Conservation (phyloP, 2,329 filamentous ascomycete genomes). For the Penicillium aurantiogriseum region DNA sequence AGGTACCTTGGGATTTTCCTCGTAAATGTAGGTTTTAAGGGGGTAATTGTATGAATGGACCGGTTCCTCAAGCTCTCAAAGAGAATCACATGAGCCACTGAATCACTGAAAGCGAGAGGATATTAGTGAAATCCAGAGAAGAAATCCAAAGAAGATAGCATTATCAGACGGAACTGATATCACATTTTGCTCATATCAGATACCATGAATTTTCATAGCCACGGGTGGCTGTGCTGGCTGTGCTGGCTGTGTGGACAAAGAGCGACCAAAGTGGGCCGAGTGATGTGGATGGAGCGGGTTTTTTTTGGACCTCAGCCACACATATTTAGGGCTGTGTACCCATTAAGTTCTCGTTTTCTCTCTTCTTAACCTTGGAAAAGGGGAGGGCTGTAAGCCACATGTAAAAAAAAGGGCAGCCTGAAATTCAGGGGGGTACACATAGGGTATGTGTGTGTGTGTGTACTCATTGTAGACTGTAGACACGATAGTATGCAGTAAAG, state of each 20-base stretch:
- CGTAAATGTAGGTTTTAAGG: background rate
- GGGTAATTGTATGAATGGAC: background rate
- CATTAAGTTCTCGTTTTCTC: background rate
- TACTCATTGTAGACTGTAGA: background rate
- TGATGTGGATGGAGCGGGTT: background rate
- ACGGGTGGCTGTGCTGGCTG: constrained; percentile 7
- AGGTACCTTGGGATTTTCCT: background rate
- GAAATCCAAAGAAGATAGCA: background rate
- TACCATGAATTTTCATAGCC: constrained; percentile 1
- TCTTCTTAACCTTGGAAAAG: background rate
- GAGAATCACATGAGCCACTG: background rate
- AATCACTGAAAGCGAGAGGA: too few species aligned
- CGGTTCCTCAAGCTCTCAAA: background rate
- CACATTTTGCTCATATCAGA: constrained; percentile 2
- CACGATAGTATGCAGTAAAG: background rate
- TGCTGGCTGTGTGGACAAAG: constrained; percentile 1
- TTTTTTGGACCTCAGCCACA: constrained; percentile 3
- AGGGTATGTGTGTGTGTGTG: background rate
- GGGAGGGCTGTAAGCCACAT: background rate
- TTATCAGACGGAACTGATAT: background rate
- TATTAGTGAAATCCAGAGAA: background rate
- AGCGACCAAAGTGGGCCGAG: constrained; percentile 1
- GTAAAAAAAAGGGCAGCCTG: constrained; percentile 2
- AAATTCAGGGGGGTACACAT: constrained; percentile 10
- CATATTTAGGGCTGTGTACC: constrained; percentile 3